Base-by-base conservation (phyloP, 805 yeast genomes). In the Wickerhamomyces chambardii region DNA sequence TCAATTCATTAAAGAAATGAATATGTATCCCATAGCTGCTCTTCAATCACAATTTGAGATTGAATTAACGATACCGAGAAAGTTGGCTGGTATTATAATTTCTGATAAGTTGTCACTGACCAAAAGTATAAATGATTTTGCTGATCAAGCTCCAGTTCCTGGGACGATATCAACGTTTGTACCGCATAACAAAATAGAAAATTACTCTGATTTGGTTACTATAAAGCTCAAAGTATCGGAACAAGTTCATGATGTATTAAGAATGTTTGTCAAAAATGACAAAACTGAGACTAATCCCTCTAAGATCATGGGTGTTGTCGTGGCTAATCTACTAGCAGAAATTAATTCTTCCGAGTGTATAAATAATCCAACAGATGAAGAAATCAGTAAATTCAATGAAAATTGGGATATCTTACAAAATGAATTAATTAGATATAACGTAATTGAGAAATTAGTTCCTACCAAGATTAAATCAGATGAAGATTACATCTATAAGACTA, bases 21-120 rank as follows among this genome's bases (percentile, higher is more conserved):
- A 36, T 1, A 41, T 41, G 14, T 59, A 48, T 35, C 70, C 72
- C 1, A 22, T 36, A 9, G 39, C 39, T 12, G 52, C 55, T 2
- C 36, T 68, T 15, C 40, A 55, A 25, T 38, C 37, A 6, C 55
- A 52, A 30, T 31, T 42, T 22, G 22, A 25, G 2, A 12, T 46
- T 21, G 37, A 42, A 3, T 10, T 49, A 3, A 30, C 4, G 8
- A 27, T 50, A 24, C 44, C 53, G 2, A 38, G 48, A 36, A 16
- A 16, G 1, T 28, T 40, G 15, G 48, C 47, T n/a, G 50, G 50
- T 5, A 16, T 41, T n/a, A n/a, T n/a, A n/a, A n/a, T n/a, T n/a
- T n/a, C n/a, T n/a, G n/a, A n/a, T n/a, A n/a, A n/a, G n/a, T n/a
- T n/a, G n/a, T n/a, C n/a, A n/a, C n/a, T n/a, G n/a, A n/a, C n/a